Evolutionary conservation across 257 asterid genomes (phyloP), one percentile per base, ranked within the genome.

Genomic region (Ilex aquifolium): DNA sequence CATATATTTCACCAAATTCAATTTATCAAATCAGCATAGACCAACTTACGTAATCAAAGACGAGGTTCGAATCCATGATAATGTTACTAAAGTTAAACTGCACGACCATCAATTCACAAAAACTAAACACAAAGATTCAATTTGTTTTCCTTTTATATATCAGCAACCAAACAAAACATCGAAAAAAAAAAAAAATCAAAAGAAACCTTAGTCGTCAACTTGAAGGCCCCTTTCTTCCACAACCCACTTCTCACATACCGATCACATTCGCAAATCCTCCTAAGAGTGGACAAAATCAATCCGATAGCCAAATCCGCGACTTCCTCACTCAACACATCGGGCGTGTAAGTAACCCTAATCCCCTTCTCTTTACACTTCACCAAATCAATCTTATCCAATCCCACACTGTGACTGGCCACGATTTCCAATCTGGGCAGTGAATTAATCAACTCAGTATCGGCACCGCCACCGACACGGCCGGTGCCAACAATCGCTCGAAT

Each of bases 261-360:
- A 72, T 92, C 91, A 30, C 91, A 80, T 53, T 50, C 88, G 31
- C 85, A 84, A 57, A 92, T 67, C 67, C 81, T 82, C 82, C 97
- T 71, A 59, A 87, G 32, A 32, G 78, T 86, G 27, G 94, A 83
- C 73, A 92, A 64, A 76, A 81, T 82, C 82, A 92, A 61, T 40
- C 86, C 96, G 13, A 89, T 77, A 10, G 97, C 96, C 64, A 89
- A n/a, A 66, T 92, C 97, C 39, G 97, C 99, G 65, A 87, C 94
- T 66, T 92, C 99, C 56, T 87, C 99, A 7, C 95, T 87, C 75
- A 92, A 71, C 64, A 92, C 97, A 61, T 87, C 95, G 40, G 95
- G 98, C 0, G 97, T 92, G 73, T 83, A 81, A 8, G 95, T 81
- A 66, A 91, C 98, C 88, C 84, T 83, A 73, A 92, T 73, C 55